Conservation (phyloP, 108 stramenopile species). For the Cyclotella sp. region DNA sequence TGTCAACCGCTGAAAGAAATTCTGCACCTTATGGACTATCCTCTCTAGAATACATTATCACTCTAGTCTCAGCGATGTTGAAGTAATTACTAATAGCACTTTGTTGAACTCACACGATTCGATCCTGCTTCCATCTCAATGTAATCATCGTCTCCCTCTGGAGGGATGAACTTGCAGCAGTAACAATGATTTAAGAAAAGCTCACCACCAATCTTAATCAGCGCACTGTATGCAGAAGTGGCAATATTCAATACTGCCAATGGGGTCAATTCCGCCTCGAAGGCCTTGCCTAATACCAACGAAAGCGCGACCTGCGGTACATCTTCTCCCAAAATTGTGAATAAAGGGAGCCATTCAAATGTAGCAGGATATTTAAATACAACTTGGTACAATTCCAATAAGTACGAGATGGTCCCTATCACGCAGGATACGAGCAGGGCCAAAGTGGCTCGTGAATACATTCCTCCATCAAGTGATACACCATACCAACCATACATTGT, state of each 20-base stretch:
- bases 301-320: slow-evolving; percentile 36
- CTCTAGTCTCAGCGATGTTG: no score
- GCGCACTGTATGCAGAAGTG: slow-evolving; percentile 33
- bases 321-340: slow-evolving; percentile 33
- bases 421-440: slow-evolving; percentile 20
- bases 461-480: background rate
- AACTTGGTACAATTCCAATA: slow-evolving; percentile 21
- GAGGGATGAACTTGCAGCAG: slow-evolving; percentile 25
- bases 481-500: slow-evolving; percentile 28
- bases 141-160: slow-evolving; percentile 15
- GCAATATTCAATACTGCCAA: slow-evolving; percentile 38
- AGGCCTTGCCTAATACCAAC: slow-evolving; percentile 23
- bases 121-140: slow-evolving; percentile 14
- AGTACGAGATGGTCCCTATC: slow-evolving; percentile 18
- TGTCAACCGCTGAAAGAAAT: no score
- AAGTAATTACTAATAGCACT: no score
- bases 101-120: no score
- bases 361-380: slow-evolving; percentile 30
- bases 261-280: slow-evolving; percentile 14
- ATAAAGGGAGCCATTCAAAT: slow-evolving; percentile 27
- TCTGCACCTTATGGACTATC: no score
- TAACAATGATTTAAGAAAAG: slow-evolving; percentile 39
- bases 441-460: slow-evolving; percentile 23
- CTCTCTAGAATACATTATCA: no score
- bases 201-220: slow-evolving; percentile 37